phyloP scores from a whole-genome alignment of 2,329 filamentous ascomycete genomes.

The Tolypocladium endophyticum region DNA sequence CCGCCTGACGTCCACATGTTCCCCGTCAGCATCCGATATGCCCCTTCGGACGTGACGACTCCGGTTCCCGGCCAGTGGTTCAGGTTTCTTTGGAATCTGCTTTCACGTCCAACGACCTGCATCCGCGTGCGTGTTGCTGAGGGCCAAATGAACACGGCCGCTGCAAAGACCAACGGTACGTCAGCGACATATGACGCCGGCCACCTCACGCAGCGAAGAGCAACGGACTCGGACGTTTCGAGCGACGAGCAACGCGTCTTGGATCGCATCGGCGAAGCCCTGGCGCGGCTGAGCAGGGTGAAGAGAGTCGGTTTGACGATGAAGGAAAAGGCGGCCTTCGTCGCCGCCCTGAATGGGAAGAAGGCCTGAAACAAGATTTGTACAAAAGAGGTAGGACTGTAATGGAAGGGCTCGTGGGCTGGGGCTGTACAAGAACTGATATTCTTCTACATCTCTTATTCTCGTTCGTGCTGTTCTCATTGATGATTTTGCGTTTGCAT shows the following conservation, averaged over 20 bases:
- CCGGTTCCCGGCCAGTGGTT: constrained; percentile 67
- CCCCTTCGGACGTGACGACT: constrained; percentile 80
- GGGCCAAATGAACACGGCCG: constrained; percentile 45
- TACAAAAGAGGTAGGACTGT: neutral
- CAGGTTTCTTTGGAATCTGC: constrained; percentile 74
- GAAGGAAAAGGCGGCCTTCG: constrained; percentile 72
- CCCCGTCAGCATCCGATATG: constrained; percentile 82
- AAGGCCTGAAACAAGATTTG: constrained; percentile 7
- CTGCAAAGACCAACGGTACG: constrained; percentile 22
- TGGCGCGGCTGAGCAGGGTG: constrained; percentile 78
- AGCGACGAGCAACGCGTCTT: constrained; percentile 59
- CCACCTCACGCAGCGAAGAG: constrained; percentile 16
- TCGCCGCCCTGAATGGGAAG: constrained; percentile 50
- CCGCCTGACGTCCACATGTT: constrained; percentile 67
- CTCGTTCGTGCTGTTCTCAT: neutral
- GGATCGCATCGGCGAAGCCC: constrained; percentile 70
- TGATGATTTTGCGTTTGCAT: neutral
- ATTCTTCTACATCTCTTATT: neutral
- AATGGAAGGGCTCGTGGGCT: neutral
- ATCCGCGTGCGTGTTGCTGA: constrained; percentile 88
- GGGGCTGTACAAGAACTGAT: neutral
- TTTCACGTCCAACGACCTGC: constrained; percentile 75
- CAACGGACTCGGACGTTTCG: constrained; percentile 17
- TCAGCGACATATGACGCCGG: constrained; percentile 14
- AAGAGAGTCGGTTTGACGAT: constrained; percentile 81